Evolutionary conservation across 306 rosid species (phyloP), one percentile per base, ranked within the genome.

Genomic region (Aeschynomene evenia): DNA sequence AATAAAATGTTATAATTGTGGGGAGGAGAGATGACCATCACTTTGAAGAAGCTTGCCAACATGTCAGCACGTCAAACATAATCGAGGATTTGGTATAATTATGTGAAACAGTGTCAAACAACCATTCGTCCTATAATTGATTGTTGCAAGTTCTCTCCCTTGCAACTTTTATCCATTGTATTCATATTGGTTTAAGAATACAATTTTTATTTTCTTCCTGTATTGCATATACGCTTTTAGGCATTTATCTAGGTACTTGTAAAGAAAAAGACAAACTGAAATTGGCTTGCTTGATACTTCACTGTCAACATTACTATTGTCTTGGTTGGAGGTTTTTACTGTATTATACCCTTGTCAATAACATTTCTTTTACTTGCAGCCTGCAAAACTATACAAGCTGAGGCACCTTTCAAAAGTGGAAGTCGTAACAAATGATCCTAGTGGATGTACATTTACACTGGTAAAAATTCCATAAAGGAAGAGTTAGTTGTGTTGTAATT

Each of bases 381-480:
- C 97, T 52, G 97, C 97, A 43, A 91, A 94, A 81, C 70, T 88
- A 66, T 94, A 91, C 89, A 94, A 94, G 86, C 85, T 91, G 66
- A 94, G 79, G 82, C 92, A 94, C 78, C 96, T 94, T 50, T 81
- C 96, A 7, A 94, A 91, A 85, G 92, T 94, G 81, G 97, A 94
- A 83, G 97, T 94, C 68, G 46, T 91, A 39, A 16, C 99, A 26
- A 94, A 89, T 54, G 97, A 94, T 70, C 96, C 96, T 22, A 88
- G 95, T 78, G 96, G 97, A 66, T 94, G 96, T 70, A 94, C 95
- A 36, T 94, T 94, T 83, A 91, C 91, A 0, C 73, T 94, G 96
- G 99, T 94, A 93, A 84, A 56, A 72, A 10, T 71, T 80, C 64
- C 56, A 75, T 59, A 71, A 28, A 6, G 33, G 60, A 57, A 24